Conservation (phyloP, 2,329 filamentous ascomycete genomes). For the Verticillium tricorpus region DNA sequence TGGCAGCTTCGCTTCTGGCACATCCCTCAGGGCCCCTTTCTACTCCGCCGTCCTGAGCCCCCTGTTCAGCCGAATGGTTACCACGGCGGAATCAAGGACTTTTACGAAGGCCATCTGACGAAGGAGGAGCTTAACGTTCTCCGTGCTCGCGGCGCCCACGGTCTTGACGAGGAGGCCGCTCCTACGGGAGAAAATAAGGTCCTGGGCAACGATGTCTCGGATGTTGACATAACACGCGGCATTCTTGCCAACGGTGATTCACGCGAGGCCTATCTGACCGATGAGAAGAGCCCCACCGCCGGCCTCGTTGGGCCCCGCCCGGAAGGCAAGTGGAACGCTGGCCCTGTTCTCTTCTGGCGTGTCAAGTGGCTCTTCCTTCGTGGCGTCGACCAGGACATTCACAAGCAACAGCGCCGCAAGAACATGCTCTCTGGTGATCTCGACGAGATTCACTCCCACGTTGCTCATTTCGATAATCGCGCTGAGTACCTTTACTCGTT, state of each 20-base stretch:
- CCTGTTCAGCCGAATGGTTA: constrained; percentile 30
- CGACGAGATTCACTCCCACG: constrained; percentile 50
- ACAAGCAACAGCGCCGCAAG: constrained; percentile 21
- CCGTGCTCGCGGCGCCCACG: constrained; percentile 20
- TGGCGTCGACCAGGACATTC: constrained; percentile 31
- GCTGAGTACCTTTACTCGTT: constrained; percentile 58
- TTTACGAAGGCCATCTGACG: constrained; percentile 46
- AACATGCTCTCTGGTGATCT: constrained; percentile 47
- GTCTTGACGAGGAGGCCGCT: constrained; percentile 19
- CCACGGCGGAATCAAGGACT: constrained; percentile 35
- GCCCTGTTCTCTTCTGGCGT: constrained; percentile 31
- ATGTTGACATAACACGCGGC: constrained; percentile 12
- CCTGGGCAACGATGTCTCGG: constrained; percentile 19
- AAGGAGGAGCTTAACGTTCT: constrained; percentile 37
- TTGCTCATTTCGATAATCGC: constrained; percentile 57
- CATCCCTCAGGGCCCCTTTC: constrained; percentile 41
- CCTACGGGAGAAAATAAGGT: constrained; percentile 23
- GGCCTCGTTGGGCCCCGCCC: constrained; percentile 25
- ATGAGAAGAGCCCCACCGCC: constrained; percentile 15
- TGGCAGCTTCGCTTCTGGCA: constrained; percentile 50
- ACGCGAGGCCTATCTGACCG: not conserved
- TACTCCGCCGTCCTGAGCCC: constrained; percentile 33
- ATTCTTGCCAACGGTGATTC: not conserved
- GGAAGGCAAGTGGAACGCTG: constrained; percentile 31
- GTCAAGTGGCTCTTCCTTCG: constrained; percentile 35